phyloP scores from a whole-genome alignment of 1,139 yeast genomes.

The Zygotorulaspora mrakii region DNA sequence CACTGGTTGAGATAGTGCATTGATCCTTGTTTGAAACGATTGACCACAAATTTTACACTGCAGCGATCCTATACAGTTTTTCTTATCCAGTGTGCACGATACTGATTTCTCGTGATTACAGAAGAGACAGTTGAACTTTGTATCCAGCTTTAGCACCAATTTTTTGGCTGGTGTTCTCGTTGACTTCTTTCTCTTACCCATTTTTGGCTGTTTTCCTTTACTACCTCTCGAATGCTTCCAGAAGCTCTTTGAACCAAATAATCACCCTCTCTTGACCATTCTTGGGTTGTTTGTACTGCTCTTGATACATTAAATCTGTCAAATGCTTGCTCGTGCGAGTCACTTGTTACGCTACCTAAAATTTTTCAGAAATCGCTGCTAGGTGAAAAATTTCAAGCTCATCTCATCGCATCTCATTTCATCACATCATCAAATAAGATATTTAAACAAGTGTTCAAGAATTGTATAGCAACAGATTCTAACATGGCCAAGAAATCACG shows the following conservation, averaged over 20 bases:
- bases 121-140: constrained; percentile 85
- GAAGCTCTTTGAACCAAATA: too few species aligned
- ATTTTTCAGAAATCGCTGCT: constrained; percentile 5
- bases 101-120: constrained; percentile 96
- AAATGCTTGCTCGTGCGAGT: not conserved
- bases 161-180: constrained; percentile 78
- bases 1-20: constrained; percentile 62
- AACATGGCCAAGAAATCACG: constrained; percentile 23
- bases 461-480: not conserved
- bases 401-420: constrained; percentile 23
- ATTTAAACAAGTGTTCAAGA: not conserved
- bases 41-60: constrained; percentile 95
- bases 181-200: constrained; percentile 92
- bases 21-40: constrained; percentile 83
- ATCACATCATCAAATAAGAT: too few species aligned
- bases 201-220: constrained; percentile 9
- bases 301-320: not conserved
- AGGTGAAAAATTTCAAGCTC: constrained; percentile 15
- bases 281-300: too few species aligned
- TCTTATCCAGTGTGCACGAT: constrained; percentile 82
- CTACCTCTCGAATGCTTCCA: too few species aligned
- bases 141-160: constrained; percentile 75
- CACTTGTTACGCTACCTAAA: constrained; percentile 11
- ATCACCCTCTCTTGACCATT: too few species aligned
- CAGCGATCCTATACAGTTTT: constrained; percentile 76